Evolutionary conservation across 2,329 filamentous ascomycete genomes (phyloP).

Genomic region (Fusarium sp.): DNA sequence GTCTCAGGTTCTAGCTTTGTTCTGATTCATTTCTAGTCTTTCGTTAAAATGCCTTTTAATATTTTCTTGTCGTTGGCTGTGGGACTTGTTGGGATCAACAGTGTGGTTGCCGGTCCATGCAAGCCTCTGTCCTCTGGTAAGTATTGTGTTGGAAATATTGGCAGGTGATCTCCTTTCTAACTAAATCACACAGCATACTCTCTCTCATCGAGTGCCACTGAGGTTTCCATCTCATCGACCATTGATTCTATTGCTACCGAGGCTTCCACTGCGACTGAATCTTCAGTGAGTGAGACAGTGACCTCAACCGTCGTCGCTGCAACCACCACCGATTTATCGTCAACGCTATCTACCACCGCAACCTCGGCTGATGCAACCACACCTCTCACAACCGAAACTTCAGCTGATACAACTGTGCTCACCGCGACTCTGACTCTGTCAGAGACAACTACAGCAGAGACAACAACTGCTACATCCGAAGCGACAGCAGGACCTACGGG

Average conservation of each 20-base stretch:
- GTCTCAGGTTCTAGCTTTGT: neutral
- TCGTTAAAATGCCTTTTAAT: neutral
- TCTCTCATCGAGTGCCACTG: neutral
- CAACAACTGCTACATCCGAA: neutral
- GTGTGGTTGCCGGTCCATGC: neutral
- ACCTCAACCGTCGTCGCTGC: neutral
- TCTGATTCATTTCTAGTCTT: slow-evolving; percentile 1
- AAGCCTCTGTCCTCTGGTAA: neutral
- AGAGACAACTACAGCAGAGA: neutral
- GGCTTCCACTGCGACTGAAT: neutral
- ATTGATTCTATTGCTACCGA: neutral
- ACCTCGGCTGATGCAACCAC: neutral
- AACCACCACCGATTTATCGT: neutral
- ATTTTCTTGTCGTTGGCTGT: neutral
- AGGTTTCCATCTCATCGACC: neutral
- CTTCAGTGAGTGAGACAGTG: neutral
- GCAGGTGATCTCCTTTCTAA: neutral
- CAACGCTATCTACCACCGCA: neutral
- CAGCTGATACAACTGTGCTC: neutral
- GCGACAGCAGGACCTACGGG: neutral
- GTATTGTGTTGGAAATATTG: neutral
- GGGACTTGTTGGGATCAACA: neutral
- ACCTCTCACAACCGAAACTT: neutral
- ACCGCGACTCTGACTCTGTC: neutral
- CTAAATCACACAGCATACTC: neutral